phyloP scores from a whole-genome alignment of 1,284 basidiomycete species.

The Sanghuangporus baumii region DNA sequence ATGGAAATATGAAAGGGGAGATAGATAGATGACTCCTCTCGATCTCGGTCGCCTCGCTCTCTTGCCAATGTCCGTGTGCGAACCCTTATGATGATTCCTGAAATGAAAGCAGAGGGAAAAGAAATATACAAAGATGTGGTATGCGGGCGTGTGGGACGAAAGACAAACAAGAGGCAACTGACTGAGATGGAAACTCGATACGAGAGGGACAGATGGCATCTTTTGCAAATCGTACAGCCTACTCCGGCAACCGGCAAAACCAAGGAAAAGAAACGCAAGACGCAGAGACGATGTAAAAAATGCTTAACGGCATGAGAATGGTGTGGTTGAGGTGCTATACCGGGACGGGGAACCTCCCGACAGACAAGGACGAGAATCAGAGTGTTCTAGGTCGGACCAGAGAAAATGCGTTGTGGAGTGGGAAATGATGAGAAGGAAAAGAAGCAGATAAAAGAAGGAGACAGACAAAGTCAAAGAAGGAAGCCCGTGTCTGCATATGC shows the following conservation, averaged over 20 bases:
- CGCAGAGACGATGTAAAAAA: neutral
- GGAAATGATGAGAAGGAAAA: neutral
- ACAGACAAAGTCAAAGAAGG: neutral
- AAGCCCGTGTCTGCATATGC: neutral
- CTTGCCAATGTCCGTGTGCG: neutral
- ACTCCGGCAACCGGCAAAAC: neutral
- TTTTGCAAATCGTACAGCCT: slow-evolving; percentile 9
- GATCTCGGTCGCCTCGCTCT: neutral
- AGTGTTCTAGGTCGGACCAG: neutral
- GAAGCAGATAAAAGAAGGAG: neutral
- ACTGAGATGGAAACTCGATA: neutral
- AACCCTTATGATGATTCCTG: neutral
- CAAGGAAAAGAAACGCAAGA: neutral
- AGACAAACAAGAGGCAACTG: neutral
- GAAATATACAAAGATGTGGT: neutral
- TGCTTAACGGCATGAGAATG: neutral
- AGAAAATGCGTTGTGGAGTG: neutral
- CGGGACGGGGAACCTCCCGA: neutral
- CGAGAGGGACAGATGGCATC: neutral
- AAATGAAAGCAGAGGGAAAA: neutral
- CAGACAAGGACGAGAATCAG: neutral
- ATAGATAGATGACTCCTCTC: neutral
- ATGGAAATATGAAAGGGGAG: neutral
- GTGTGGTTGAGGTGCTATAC: neutral
- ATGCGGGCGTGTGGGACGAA: neutral